Conservation (phyloP, 2,329 filamentous ascomycete genomes). For the Colletotrichum tropicicola region DNA sequence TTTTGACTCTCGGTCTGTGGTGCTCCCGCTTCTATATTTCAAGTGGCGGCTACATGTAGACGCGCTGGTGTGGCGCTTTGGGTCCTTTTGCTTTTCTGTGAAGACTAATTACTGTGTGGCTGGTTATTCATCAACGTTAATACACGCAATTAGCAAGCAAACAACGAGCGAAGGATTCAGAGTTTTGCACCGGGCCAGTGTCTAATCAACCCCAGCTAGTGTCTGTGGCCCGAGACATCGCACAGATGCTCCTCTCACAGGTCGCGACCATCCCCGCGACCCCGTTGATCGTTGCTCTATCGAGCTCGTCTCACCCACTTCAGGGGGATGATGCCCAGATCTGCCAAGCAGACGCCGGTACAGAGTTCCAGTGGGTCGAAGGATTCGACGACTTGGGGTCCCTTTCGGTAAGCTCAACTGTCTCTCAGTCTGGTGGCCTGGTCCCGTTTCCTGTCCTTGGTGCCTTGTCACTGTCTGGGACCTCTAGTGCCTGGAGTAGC, state of each 20-base stretch:
- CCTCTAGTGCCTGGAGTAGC: too few species aligned
- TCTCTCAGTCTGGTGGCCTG: too few species aligned
- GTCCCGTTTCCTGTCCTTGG: too few species aligned
- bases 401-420: not conserved
- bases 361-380: conserved; percentile 1
- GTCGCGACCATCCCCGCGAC: not conserved
- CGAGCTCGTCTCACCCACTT: not conserved
- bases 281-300: conserved; percentile 3
- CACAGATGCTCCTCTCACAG: not conserved
- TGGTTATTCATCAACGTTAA: not conserved
- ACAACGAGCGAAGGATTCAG: not conserved
- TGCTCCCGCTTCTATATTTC: not conserved
- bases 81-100: not conserved
- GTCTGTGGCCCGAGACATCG: too few species aligned
- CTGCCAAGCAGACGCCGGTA: conserved; percentile 5
- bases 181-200: not conserved
- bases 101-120: not conserved
- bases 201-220: not conserved
- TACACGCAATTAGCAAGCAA: not conserved
- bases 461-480: too few species aligned
- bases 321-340: conserved; percentile 1
- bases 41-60: not conserved
- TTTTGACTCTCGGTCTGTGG: not conserved
- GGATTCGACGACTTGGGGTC: conserved; percentile 6
- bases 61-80: not conserved